These are phyloP conservation scores for Dictyostelium firmibasis DNA, from an alignment of 78 protist genomes.

Conservation along the genomic window DNA sequence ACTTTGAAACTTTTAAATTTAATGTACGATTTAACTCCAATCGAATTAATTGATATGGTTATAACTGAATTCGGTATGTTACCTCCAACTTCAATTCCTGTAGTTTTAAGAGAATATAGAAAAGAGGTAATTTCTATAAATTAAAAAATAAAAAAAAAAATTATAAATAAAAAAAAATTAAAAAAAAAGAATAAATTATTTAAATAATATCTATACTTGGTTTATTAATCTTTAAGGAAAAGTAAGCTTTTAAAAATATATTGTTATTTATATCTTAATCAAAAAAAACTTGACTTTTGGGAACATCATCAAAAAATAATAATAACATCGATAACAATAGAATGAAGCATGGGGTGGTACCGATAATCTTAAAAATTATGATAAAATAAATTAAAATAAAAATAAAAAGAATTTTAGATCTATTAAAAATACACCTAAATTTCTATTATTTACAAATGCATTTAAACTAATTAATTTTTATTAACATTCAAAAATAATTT, in stretches of 20 bases:
- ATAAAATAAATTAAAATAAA: too few species aligned
- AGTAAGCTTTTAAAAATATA: too few species aligned
- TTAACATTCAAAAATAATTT: too few species aligned
- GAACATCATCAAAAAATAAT: not conserved
- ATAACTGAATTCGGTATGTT: slow-evolving; percentile 96
- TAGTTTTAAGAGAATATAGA: slow-evolving; percentile 93
- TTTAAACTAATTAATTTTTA: too few species aligned
- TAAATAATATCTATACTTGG: too few species aligned
- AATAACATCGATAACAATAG: too few species aligned
- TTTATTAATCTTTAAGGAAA: too few species aligned
- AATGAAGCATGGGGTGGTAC: too few species aligned
- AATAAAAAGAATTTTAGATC: too few species aligned
- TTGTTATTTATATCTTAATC: not conserved
- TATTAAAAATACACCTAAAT: too few species aligned
- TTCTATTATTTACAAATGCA: too few species aligned
- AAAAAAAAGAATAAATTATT: not conserved
- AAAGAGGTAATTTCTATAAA: slow-evolving; percentile 13
- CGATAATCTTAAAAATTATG: too few species aligned
- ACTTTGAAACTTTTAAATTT: slow-evolving; percentile 90
- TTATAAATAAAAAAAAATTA: not conserved
- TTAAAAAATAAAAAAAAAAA: not conserved
- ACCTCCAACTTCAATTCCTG: slow-evolving; percentile 98
- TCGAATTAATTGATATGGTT: slow-evolving; percentile 90
- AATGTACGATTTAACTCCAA: slow-evolving; percentile 97
- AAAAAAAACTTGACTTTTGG: not conserved